Base-by-base conservation (phyloP, 139 green algal species). In the Eudorina sp. region DNA sequence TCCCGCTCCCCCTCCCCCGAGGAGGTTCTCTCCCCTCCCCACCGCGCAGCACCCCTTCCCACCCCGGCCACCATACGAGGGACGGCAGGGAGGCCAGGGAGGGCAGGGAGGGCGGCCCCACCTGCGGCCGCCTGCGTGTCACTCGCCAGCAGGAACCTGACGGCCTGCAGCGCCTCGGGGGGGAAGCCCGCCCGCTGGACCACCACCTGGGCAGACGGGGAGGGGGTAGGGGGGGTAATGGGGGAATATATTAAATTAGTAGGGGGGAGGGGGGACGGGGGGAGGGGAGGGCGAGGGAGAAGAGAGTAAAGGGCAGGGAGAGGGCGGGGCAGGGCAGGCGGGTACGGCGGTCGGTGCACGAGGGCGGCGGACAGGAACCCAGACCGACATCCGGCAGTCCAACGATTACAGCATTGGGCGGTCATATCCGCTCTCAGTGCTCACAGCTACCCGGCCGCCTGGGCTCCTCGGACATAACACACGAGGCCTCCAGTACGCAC, bases 71-170 rank as follows among this genome's bases (percentile, higher is more conserved):
- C n/a, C n/a, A n/a, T n/a, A n/a, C n/a, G n/a, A n/a, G n/a, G n/a
- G n/a, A n/a, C n/a, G n/a, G n/a, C n/a, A n/a, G n/a, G n/a, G n/a
- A n/a, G n/a, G n/a, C n/a, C n/a, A n/a, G n/a, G n/a, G n/a, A n/a
- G n/a, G n/a, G n/a, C n/a, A n/a, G n/a, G n/a, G n/a, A n/a, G n/a
- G n/a, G 14, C 85, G 21, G 29, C 34, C 46, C 18, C 27, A 84
- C 82, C 74, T 53, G 77, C 58, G 21, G 84, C 88, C 40, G 84
- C 62, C 51, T 88, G 4, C 53, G 23, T 11, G 23, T 74, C 45
- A 25, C 66, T 18, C 3, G 90, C 87, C 64, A 93, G 43, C 51
- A 94, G 80, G 89, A 88, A 94, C 1, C 92, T 69, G 45, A 94
- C 73, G 13, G 90, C 90, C 73, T 93, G 89, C 58, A 94, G 90